A percentile compares a stretch with the other conserved stretches of the same genome.
Evolutionary conservation across 441 rosid genomes (phyloP).

Genomic region (Euphorbia corollata): DNA sequence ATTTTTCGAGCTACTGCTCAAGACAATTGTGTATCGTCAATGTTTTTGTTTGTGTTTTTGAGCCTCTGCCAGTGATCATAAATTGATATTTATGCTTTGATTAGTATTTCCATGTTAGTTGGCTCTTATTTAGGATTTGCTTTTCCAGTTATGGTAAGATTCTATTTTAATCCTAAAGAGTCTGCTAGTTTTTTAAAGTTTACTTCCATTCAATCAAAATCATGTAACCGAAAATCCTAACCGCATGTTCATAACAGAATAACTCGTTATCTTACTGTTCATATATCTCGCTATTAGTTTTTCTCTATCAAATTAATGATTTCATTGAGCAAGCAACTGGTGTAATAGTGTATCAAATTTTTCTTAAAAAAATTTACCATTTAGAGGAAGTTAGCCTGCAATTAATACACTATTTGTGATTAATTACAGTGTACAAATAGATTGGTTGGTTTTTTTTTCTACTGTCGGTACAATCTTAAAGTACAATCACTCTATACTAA

Average conservation of each 20-base stretch:
- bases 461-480: not conserved
- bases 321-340: not conserved
- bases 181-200: too few species aligned
- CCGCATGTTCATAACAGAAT: too few species aligned
- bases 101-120: too few species aligned
- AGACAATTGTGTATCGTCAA: not conserved
- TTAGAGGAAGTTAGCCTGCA: not conserved
- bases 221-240: too few species aligned
- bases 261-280: not conserved
- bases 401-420: not conserved
- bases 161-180: too few species aligned
- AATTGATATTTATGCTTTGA: not conserved
- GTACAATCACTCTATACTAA: not conserved
- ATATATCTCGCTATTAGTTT: not conserved
- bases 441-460: not conserved
- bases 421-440: not conserved
- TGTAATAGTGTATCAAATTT: not conserved
- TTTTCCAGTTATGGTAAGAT: too few species aligned
- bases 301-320: too few species aligned
- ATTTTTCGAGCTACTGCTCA: not conserved
- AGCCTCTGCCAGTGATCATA: slow-evolving; percentile 5
- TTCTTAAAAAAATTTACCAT: too few species aligned
- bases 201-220: too few species aligned
- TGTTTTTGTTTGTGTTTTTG: not conserved
- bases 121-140: too few species aligned